Evolutionary conservation across 2,329 filamentous ascomycete species (phyloP).

Genomic region (Penicillium psychrosexuale): DNA sequence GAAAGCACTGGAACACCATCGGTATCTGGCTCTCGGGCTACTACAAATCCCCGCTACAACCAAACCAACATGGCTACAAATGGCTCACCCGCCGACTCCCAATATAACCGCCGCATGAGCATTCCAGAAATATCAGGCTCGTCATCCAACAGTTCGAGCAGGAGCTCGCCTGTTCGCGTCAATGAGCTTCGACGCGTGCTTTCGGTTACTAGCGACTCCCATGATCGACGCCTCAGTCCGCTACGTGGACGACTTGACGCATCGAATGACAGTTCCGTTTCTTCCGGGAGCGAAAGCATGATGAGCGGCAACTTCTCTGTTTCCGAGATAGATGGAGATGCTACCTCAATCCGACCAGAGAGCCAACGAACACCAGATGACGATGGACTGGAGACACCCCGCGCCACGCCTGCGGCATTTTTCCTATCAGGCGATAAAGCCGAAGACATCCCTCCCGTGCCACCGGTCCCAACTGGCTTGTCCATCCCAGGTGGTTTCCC

Average conservation of each 20-base stretch:
- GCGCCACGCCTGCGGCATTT: conserved; percentile 24
- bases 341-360: conserved; percentile 28
- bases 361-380: conserved; percentile 18
- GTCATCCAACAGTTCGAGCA: conserved; percentile 37
- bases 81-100: conserved; percentile 32
- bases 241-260: conserved; percentile 39
- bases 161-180: conserved; percentile 48
- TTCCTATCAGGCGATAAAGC: conserved; percentile 16
- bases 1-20: conserved; percentile 69
- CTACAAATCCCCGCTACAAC: conserved; percentile 33
- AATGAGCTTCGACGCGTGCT: conserved; percentile 50
- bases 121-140: conserved; percentile 36
- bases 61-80: conserved; percentile 32
- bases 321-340: conserved; percentile 35
- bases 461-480: conserved; percentile 43
- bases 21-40: conserved; percentile 69
- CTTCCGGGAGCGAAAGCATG: conserved; percentile 47
- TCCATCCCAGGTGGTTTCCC: conserved; percentile 44
- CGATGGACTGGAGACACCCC: conserved; percentile 35
- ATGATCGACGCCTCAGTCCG: conserved; percentile 41
- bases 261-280: conserved; percentile 34
- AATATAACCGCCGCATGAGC: conserved; percentile 37
- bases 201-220: conserved; percentile 38
- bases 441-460: conserved; percentile 46
- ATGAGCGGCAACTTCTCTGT: conserved; percentile 39